Evolutionary conservation across 306 rosid genomes (phyloP), one percentile per base, ranked within the genome.

Genomic region (Spatholobus suberectus): DNA sequence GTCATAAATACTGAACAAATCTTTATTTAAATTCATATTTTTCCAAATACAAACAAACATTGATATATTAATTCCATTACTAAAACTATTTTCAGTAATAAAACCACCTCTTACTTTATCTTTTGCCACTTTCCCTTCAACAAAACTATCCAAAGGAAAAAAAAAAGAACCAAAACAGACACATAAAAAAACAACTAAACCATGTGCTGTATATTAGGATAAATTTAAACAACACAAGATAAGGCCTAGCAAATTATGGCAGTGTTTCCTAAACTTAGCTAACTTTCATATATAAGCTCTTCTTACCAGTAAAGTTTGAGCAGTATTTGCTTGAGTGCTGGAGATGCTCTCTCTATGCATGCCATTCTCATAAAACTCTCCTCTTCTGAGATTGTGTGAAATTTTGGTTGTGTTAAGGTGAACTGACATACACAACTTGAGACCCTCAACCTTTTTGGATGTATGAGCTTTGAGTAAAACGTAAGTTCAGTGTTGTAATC

Each of bases 291-390:
- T 20, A 75, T n/a, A 67, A 59, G 55, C 43, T 57, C 6, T 71
- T 80, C 89, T 85, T 90, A 93, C 99, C 86, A 38, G 70, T 89
- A 90, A 40, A 87, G 77, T 79, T 87, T 92, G 86, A 93, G 96
- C 66, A 95, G 90, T 78, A 93, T 87, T 72, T 93, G 91, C 73
- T 83, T 88, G 63, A 93, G 79, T 70, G 93, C 91, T 54, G 97
- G 99, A 8, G 98, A 95, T 41, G 89, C 89, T 85, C 97, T 91
- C 57, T 95, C 91, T 44, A 93, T 87, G 86, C 90, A 92, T 20
- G 98, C 90, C 99, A 93, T 95, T 75, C 77, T 66, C 76, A 71
- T 63, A 70, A 5, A 43, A 75, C 51, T 78, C 38, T 47, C 63
- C 73, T 75, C 62, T 59, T 68, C 75, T 79, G 43, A 43, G 58